phyloP scores from a whole-genome alignment of 73 alveolate species.

The Stentor roeselii region DNA sequence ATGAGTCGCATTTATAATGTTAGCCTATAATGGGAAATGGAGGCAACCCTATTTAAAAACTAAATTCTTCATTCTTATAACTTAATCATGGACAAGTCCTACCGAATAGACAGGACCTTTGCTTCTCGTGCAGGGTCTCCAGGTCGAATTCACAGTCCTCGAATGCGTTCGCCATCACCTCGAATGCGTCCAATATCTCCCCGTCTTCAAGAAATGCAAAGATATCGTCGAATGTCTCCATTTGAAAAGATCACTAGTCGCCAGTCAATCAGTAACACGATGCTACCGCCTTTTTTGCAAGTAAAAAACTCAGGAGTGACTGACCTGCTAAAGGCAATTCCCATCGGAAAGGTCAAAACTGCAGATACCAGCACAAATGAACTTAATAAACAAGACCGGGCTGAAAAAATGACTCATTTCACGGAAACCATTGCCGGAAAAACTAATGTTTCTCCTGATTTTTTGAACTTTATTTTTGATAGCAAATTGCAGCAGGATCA shows the following conservation, averaged over 20 bases:
- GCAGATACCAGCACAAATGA: not conserved
- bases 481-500: not conserved
- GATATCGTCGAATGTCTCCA: not conserved
- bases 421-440: not conserved
- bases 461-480: not conserved
- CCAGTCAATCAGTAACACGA: not conserved
- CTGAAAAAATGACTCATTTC: not conserved
- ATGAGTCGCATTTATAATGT: constrained; percentile 82
- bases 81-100: too few species aligned
- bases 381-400: too few species aligned
- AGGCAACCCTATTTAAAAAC: too few species aligned
- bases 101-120: too few species aligned
- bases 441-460: not conserved
- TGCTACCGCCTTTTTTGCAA: not conserved
- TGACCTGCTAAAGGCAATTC: not conserved
- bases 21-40: too few species aligned
- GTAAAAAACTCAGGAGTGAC: not conserved
- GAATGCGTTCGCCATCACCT: not conserved
- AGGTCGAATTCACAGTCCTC: not conserved
- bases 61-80: too few species aligned
- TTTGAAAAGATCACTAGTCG: not conserved
- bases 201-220: too few species aligned
- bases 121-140: not conserved
- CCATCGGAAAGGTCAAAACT: not conserved
- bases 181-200: too few species aligned